Evolutionary conservation across 768 basidiomycete species (phyloP), one percentile per base, ranked within the genome.

Genomic region (Agaricus blazei): DNA sequence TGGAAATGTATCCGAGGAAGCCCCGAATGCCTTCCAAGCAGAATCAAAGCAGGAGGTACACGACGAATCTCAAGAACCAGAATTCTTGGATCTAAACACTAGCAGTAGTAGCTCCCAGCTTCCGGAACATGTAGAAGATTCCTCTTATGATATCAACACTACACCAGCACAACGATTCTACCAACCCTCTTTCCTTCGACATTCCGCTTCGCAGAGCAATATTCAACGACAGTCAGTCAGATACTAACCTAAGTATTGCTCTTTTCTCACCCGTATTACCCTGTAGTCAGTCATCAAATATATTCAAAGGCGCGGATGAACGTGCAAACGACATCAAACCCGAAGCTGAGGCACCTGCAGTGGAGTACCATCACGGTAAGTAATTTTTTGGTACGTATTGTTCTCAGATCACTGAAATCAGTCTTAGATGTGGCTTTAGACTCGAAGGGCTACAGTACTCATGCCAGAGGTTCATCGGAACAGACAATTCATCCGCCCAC

Each of bases 31-130:
- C 14, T 12, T 26, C 4, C 14, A 42, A 59, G 58, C 48, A 52
- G 54, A 26, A 71, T 70, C 34, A 48, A 42, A 44, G 40, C 52
- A 57, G 31, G 49, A 56, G 46, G 58, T 56, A 31, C 45, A 57
- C 27, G 59, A 63, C 38, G 63, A 59, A 37, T 40, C 36, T 45
- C 70, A 70, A 43, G 88, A 90, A 61, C 90, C 92, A 1, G 92
- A 95, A 45, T 92, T 88, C 63, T 75, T 97, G 51, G 93, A 97
- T 68, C 78, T 97, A 44, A 75, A 96, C 64, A 89, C 84, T 6
- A 62, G 62, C 43, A 64, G 67, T 23, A 60, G 63, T 23, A 57
- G 69, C 49, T 44, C 57, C 24, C 60, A 62, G 42, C 60, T 59
- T 14, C 58, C 62, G 9, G 60, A 64, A 38, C 63, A 57, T 8